Conservation (phyloP, 176 grass and related monocot genomes). For the Eragrostis nindensis region DNA sequence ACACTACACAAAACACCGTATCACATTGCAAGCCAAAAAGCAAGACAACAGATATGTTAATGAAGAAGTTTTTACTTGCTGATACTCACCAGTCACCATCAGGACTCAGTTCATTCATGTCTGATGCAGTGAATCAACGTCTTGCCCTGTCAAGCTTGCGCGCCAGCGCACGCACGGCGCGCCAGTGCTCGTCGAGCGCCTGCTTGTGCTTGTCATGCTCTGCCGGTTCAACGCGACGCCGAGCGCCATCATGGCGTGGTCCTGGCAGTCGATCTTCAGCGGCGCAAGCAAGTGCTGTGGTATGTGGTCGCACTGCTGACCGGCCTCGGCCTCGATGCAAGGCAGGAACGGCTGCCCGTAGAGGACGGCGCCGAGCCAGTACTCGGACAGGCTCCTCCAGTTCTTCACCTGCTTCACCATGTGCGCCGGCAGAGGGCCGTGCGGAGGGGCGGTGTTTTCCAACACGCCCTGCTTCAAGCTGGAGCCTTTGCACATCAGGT, state of each 20-base stretch:
- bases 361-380: conserved; percentile 28
- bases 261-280: conserved; percentile 40
- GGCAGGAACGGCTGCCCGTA: neutral
- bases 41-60: conserved; percentile 8
- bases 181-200: conserved; percentile 22
- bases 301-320: neutral
- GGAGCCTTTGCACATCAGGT: too few species aligned
- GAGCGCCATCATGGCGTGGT: conserved; percentile 38
- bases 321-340: neutral
- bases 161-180: neutral
- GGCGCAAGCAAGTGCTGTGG: conserved; percentile 33
- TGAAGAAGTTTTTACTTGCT: too few species aligned
- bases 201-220: neutral
- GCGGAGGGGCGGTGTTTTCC: neutral
- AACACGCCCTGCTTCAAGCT: too few species aligned
- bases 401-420: conserved; percentile 35
- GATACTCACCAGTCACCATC: too few species aligned
- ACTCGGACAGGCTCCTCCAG: conserved; percentile 10
- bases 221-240: conserved; percentile 17
- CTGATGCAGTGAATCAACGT: neutral
- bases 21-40: conserved; percentile 26
- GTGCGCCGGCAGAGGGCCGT: conserved; percentile 18
- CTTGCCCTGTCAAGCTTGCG: conserved; percentile 39
- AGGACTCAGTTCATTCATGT: neutral
- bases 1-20: too few species aligned